These are phyloP conservation scores for Eruca vesicaria DNA, from an alignment of 441 rosid species.

Conservation along the genomic window DNA sequence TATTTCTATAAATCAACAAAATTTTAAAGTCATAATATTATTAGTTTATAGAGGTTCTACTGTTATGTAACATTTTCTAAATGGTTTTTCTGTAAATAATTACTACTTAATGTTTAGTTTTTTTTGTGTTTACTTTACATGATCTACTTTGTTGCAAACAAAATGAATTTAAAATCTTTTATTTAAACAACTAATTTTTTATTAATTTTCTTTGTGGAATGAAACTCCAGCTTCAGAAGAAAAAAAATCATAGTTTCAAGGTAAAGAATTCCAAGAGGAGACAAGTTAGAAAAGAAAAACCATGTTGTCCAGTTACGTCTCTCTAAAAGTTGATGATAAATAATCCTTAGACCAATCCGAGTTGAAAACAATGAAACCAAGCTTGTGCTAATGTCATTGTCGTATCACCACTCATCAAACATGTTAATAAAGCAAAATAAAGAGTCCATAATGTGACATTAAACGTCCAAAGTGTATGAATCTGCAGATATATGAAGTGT, in stretches of 20 bases:
- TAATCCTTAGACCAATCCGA: neutral
- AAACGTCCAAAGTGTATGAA: neutral
- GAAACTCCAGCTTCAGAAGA: neutral
- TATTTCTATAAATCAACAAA: too few relatives aligned
- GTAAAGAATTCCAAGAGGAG: conserved; percentile 2
- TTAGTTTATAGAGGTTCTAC: too few relatives aligned
- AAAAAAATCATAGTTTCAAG: neutral
- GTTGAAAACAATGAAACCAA: neutral
- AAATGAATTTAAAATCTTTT: neutral
- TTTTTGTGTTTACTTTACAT: neutral
- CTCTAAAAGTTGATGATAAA: neutral
- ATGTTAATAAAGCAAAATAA: neutral
- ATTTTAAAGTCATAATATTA: too few relatives aligned
- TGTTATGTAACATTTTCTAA: too few relatives aligned
- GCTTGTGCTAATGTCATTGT: neutral
- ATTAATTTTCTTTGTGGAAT: neutral
- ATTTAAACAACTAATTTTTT: neutral
- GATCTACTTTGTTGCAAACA: neutral
- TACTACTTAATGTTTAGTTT: neutral
- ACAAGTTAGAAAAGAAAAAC: conserved; percentile 1
- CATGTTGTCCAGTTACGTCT: conserved; percentile 10
- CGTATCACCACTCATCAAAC: neutral
- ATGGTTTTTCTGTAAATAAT: neutral
- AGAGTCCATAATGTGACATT: neutral
- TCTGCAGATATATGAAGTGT: neutral